A percentile compares a stretch with the other conserved stretches of the same genome.
phyloP scores from a whole-genome alignment of 2,329 filamentous ascomycete genomes.

The Plectosphaerella plurivora region DNA sequence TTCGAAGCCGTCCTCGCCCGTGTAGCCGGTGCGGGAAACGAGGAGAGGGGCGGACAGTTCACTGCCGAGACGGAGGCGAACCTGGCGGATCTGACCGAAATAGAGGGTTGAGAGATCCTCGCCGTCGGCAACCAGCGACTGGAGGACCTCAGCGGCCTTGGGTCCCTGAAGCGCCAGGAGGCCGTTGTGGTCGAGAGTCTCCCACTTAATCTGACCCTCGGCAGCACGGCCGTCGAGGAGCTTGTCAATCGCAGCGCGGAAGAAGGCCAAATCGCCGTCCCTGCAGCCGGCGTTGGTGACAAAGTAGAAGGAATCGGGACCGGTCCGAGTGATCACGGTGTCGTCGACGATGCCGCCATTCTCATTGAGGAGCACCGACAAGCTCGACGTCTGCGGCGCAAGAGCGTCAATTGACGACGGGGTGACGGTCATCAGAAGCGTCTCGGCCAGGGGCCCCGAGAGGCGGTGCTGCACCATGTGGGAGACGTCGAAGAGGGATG shows the following conservation, averaged over 20 bases:
- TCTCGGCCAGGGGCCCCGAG: constrained; percentile 71
- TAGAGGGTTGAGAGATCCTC: constrained; percentile 78
- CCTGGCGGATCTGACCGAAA: constrained; percentile 59
- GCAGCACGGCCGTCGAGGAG: constrained; percentile 45
- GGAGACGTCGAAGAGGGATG: constrained; percentile 90
- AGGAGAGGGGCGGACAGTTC: constrained; percentile 48
- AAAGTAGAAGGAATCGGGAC: constrained; percentile 74
- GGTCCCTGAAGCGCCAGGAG: constrained; percentile 90
- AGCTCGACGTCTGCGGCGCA: constrained; percentile 63
- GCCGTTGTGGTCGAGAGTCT: constrained; percentile 66
- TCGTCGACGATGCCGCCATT: constrained; percentile 95
- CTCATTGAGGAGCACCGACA: constrained; percentile 76
- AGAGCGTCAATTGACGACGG: constrained; percentile 68
- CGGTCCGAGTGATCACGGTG: constrained; percentile 81
- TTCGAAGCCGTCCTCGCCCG: constrained; percentile 97
- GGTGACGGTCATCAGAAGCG: constrained; percentile 80
- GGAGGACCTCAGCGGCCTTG: constrained; percentile 64
- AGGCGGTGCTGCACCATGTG: constrained; percentile 95
- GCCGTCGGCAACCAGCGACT: constrained; percentile 52
- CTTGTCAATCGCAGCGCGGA: constrained; percentile 62
- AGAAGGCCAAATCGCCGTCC: constrained; percentile 79
- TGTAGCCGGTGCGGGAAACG: constrained; percentile 88
- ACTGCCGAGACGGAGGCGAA: constrained; percentile 54
- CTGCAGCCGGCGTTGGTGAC: constrained; percentile 93
- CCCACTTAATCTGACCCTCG: constrained; percentile 58